Percentiles rank a stretch among this genome's conserved stretches.
Conservation (phyloP, 306 rosid species). For the Trifolium subterraneum region DNA sequence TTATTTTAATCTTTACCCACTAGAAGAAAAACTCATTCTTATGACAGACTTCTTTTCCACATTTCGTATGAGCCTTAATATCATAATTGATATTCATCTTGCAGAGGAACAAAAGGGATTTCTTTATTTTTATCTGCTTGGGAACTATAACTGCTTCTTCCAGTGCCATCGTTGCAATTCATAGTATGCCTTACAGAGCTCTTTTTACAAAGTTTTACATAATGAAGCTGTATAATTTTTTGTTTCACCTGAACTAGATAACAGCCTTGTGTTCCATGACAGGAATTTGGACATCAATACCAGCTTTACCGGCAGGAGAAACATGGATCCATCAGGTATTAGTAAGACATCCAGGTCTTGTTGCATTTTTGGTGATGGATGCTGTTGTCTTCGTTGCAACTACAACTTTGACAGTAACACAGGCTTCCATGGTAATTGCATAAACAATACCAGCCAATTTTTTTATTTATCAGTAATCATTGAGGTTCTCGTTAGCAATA, state of each 20-base stretch:
- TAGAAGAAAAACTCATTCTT: conserved; percentile 25
- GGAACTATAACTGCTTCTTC: conserved; percentile 62
- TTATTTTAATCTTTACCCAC: conserved; percentile 19
- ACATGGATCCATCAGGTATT: conserved; percentile 66
- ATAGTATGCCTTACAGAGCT: conserved; percentile 63
- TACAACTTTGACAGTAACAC: conserved; percentile 68
- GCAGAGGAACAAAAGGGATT: conserved; percentile 96
- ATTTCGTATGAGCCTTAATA: conserved; percentile 34
- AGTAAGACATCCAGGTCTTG: conserved; percentile 65
- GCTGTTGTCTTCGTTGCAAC: conserved; percentile 50
- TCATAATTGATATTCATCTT: conserved; percentile 50
- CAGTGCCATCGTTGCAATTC: conserved; percentile 59
- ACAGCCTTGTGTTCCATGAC: conserved; percentile 47
- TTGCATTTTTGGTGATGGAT: conserved; percentile 69
- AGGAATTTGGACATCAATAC: conserved; percentile 71
- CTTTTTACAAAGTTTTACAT: conserved; percentile 37
- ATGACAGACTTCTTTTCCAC: conserved; percentile 20
- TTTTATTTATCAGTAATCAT: background rate
- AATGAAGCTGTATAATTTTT: conserved; percentile 31
- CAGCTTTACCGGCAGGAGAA: conserved; percentile 59
- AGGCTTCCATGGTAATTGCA: conserved; percentile 73
- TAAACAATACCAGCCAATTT: conserved; percentile 27
- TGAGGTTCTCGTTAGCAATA: conserved; percentile 18
- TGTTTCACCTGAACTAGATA: conserved; percentile 41
- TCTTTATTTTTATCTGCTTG: conserved; percentile 77